phyloP scores from a whole-genome alignment of 2,329 filamentous ascomycete genomes.

The Aspergillus sp. region DNA sequence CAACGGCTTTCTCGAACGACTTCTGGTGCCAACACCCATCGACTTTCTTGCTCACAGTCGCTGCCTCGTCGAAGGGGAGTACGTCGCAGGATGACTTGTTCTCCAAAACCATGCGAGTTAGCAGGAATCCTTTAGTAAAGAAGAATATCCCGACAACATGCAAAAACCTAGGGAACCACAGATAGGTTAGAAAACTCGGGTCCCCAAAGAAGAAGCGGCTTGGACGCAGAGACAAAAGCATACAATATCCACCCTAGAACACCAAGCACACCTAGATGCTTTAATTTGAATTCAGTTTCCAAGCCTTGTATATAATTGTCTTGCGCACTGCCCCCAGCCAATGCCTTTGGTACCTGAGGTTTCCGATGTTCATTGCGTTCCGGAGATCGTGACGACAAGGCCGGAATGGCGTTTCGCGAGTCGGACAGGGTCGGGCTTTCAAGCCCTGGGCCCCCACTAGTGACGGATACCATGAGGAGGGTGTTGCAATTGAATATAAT shows the following conservation, averaged over 20 bases:
- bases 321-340: conserved; percentile 25
- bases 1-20: conserved; percentile 85
- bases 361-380: conserved; percentile 16
- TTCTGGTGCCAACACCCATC: conserved; percentile 95
- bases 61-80: conserved; percentile 62
- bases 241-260: conserved; percentile 46
- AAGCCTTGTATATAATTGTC: conserved; percentile 31
- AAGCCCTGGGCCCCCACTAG: conserved; percentile 5
- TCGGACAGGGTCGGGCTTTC: conserved; percentile 12
- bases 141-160: conserved; percentile 83
- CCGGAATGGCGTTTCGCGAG: conserved; percentile 2
- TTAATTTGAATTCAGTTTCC: conserved; percentile 42
- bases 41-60: conserved; percentile 37
- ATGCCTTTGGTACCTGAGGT: conserved; percentile 12
- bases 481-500: not conserved
- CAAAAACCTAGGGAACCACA: conserved; percentile 54
- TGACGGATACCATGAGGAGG: conserved; percentile 16
- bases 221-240: conserved; percentile 20
- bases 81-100: conserved; percentile 70
- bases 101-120: conserved; percentile 79
- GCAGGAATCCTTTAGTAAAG: conserved; percentile 91
- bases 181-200: conserved; percentile 5
- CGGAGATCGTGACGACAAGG: conserved; percentile 12
- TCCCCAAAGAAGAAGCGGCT: not conserved
- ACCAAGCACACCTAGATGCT: conserved; percentile 41